phyloP scores from a whole-genome alignment of 2,329 filamentous ascomycete genomes.

The Paraconiothyrium brasiliense region DNA sequence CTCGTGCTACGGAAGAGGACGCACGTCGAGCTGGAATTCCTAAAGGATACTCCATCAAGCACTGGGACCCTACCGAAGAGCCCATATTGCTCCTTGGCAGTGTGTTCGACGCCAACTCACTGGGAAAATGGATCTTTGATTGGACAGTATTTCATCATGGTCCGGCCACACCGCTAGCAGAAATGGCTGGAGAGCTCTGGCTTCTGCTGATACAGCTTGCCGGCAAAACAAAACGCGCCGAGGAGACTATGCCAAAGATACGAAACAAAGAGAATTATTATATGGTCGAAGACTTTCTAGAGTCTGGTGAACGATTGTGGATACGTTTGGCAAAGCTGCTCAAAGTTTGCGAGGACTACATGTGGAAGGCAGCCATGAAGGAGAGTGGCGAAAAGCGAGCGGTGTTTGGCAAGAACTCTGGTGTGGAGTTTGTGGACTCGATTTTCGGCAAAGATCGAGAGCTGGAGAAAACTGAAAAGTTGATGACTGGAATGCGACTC shows the following conservation, averaged over 20 bases:
- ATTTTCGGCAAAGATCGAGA: slow-evolving; percentile 93
- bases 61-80: slow-evolving; percentile 95
- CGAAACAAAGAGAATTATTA: slow-evolving; percentile 77
- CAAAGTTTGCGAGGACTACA: slow-evolving; percentile 90
- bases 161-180: slow-evolving; percentile 13
- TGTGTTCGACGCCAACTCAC: slow-evolving; percentile 95
- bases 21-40: slow-evolving; percentile 75
- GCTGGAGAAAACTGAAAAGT: slow-evolving; percentile 86
- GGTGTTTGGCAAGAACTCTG: slow-evolving; percentile 86
- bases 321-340: slow-evolving; percentile 85
- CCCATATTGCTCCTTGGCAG: slow-evolving; percentile 94
- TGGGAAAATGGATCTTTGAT: slow-evolving; percentile 99
- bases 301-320: slow-evolving; percentile 85
- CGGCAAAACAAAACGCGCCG: slow-evolving; percentile 71
- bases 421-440: slow-evolving; percentile 93
- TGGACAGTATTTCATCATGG: slow-evolving; percentile 62
- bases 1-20: slow-evolving; percentile 69
- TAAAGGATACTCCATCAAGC: slow-evolving; percentile 91
- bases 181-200: no score
- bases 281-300: slow-evolving; percentile 88
- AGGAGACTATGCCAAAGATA: slow-evolving; percentile 78
- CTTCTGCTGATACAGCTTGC: no score
- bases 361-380: slow-evolving; percentile 86
- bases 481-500: slow-evolving; percentile 86
- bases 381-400: slow-evolving; percentile 70